Base-by-base conservation (phyloP, 345 rosid genomes). In the Euphorbia peplus region DNA sequence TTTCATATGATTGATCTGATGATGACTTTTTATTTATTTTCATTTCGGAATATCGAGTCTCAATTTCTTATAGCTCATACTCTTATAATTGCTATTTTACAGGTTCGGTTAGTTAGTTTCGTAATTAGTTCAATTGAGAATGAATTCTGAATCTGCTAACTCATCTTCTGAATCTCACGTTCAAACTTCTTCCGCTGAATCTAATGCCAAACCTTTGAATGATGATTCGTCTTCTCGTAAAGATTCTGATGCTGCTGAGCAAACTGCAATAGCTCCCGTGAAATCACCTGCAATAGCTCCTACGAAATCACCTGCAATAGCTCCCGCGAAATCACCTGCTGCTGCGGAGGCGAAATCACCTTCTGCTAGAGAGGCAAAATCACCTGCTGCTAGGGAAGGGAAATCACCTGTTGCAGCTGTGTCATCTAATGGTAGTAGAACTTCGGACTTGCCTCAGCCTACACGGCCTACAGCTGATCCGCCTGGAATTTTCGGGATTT, bases 81-180 rank as follows among this genome's bases (percentile, higher is more conserved):
- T 52, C 14, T n/a, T 24, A 29, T 30, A 60, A 8, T 44, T 64
- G 18, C 5, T 52, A 25, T 51, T 67, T 61, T 54, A 67, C 56
- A 29, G 52, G 32, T 29, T 25, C 35, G 19, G 44, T 25, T 13
- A 4, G 21, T 59, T 32, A 57, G 47, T 30, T 63, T 63, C 52
- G 25, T 32, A 37, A 22, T 58, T 54, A 30, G 50, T 21, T 55
- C 25, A 61, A 51, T 50, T 61, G 39, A 32, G 26, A 55, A 90
- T 90, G 96, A 86, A 85, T 32, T 71, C 80, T 9, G 78, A 72
- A 66, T 73, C 86, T 37, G 64, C 51, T 59, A 80, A 72, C 22
- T 69, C 87, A 35, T 66, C 80, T 14, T 67, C 84, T 57, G 75
- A 78, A 37, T 76, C 79, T 66, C 79, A 79, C 30, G 72, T 60